Evolutionary conservation across 768 basidiomycete genomes (phyloP), one percentile per base, ranked within the genome.

Genomic region (Rhodotorula diobovata): DNA sequence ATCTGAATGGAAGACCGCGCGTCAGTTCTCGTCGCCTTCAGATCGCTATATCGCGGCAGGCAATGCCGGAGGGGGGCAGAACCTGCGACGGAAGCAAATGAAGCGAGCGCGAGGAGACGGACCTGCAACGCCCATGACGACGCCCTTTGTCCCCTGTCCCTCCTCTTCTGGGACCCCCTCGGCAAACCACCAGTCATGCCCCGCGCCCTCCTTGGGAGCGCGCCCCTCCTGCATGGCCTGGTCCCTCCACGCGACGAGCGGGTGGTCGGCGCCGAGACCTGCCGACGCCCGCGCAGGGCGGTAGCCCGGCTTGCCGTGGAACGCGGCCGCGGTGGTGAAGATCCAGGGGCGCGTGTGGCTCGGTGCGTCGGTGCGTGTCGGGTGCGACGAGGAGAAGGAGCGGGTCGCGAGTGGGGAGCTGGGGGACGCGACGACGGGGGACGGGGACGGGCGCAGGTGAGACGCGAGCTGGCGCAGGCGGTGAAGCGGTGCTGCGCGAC

Each of bases 1-100:
- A 76, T 97, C 93, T 57, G 92, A 90, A 39, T 9, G 45, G 9
- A 32, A 23, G 16, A 4, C 20, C 30, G 9, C n/a, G n/a, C 8
- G 23, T 25, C 25, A 43, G 41, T 43, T 18, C 39, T n/a, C n/a
- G n/a, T n/a, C 39, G 39, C 39, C 39, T 8, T 48, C 21, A 48
- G 46, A 5, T 8, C 21, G 23, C 45, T 15, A 46, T 4, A 15
- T 46, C 45, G 45, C 10, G 10, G 45, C 21, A 5, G 18, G 16
- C 10, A 15, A 12, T 46, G 9, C 45, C 10, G 11, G 43, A 18
- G 43, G 43, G 18, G 45, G 5, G 45, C 45, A 21, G 41, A 43
- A 12, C 41, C 41, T 18, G 41, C 41, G 14, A 14, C 2, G 41
- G 41, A 12, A 12, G 41, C 30, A 28, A 12, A 30, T 18, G 53